Percentiles rank a stretch among this genome's conserved stretches.
phyloP scores from a whole-genome alignment of 2,329 filamentous ascomycete genomes.

The Botrytis porri region DNA sequence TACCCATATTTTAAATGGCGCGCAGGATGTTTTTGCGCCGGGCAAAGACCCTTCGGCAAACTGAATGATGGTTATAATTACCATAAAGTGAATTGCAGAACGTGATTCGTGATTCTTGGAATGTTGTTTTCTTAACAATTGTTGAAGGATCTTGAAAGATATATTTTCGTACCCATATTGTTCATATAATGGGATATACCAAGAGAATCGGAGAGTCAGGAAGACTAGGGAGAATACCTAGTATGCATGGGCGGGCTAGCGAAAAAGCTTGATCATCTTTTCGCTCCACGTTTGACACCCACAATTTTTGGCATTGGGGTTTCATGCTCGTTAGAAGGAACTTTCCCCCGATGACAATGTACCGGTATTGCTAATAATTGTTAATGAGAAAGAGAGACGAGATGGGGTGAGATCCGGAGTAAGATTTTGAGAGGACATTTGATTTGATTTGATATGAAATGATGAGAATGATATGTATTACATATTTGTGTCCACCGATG shows the following conservation, averaged over 20 bases:
- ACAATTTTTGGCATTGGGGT: neutral
- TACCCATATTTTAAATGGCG: conserved; percentile 8
- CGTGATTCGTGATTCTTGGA: neutral
- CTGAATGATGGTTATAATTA: neutral
- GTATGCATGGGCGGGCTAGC: neutral
- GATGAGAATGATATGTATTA: neutral
- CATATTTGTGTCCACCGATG: neutral
- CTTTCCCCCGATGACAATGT: neutral
- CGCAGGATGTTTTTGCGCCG: conserved; percentile 17
- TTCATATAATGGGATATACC: neutral
- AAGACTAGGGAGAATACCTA: neutral
- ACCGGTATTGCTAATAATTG: neutral
- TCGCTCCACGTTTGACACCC: neutral
- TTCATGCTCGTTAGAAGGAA: neutral
- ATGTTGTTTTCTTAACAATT: neutral
- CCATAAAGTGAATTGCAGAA: neutral
- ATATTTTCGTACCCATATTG: neutral
- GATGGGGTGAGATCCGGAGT: neutral
- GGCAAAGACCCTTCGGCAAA: conserved; percentile 7
- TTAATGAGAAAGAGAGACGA: neutral
- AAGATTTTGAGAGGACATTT: neutral
- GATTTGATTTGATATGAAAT: too few species aligned
- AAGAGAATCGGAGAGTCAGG: neutral
- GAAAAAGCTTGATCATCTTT: conserved; percentile 11
- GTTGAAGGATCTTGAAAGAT: neutral